phyloP scores from a whole-genome alignment of 2,329 filamentous ascomycete species.

The Clathrospora elynae region DNA sequence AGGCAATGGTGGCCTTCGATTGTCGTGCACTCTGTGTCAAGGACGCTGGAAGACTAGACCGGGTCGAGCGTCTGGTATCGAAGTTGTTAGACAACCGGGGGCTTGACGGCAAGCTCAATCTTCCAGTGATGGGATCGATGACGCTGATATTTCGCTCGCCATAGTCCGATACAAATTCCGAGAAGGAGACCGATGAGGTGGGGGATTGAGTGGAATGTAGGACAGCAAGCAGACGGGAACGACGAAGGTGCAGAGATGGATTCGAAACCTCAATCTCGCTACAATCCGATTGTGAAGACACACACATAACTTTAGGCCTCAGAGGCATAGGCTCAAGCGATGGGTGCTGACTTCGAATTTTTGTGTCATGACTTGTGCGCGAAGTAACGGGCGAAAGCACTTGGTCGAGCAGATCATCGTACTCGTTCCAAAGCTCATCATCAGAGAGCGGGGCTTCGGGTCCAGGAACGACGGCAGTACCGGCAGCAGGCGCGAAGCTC shows the following conservation, averaged over 20 bases:
- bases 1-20: slow-evolving; percentile 38
- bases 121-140: slow-evolving; percentile 47
- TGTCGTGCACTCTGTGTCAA: slow-evolving; percentile 38
- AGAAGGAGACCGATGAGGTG: slow-evolving; percentile 59
- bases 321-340: slow-evolving; percentile 41
- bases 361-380: slow-evolving; percentile 11
- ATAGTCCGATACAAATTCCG: slow-evolving; percentile 60
- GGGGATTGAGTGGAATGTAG: slow-evolving; percentile 56
- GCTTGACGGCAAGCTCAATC: slow-evolving; percentile 44
- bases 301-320: slow-evolving; percentile 27
- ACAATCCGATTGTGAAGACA: slow-evolving; percentile 40
- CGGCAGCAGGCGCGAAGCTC: slow-evolving; percentile 61
- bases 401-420: slow-evolving; percentile 83
- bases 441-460: slow-evolving; percentile 68
- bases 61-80: slow-evolving; percentile 36
- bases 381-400: slow-evolving; percentile 56
- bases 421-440: slow-evolving; percentile 94
- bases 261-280: slow-evolving; percentile 29
- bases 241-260: slow-evolving; percentile 52
- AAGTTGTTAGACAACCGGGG: slow-evolving; percentile 40
- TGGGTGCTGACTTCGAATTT: slow-evolving; percentile 27
- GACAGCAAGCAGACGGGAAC: slow-evolving; percentile 58
- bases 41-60: slow-evolving; percentile 44
- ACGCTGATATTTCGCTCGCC: slow-evolving; percentile 49
- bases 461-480: slow-evolving; percentile 68